These are phyloP conservation scores for Vitis rupestris DNA, from an alignment of 164 flowering plant species.

Conservation along the genomic window DNA sequence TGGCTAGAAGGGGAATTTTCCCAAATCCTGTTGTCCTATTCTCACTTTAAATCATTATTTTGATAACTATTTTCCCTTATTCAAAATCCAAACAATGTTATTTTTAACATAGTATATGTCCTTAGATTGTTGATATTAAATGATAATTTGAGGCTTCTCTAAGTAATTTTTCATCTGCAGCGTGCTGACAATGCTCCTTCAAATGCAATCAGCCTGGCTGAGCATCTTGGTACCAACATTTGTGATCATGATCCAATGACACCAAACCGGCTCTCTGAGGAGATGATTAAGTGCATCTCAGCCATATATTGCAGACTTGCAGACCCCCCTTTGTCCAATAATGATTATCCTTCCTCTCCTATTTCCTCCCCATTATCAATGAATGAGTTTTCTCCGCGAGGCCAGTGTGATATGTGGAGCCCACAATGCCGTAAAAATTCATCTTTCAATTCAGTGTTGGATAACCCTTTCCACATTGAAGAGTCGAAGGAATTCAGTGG, in stretches of 20 bases:
- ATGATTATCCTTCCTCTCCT: constrained; percentile 28
- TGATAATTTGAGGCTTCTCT: neutral
- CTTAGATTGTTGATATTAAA: neutral
- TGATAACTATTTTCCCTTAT: too few relatives aligned
- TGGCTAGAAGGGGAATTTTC: too few relatives aligned
- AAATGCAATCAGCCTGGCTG: constrained; percentile 48
- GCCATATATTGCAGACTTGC: constrained; percentile 76
- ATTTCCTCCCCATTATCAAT: constrained; percentile 31
- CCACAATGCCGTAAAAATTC: constrained; percentile 16
- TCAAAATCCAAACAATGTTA: too few relatives aligned
- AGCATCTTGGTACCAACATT: constrained; percentile 58
- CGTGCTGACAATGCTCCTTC: constrained; percentile 31
- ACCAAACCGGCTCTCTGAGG: constrained; percentile 78
- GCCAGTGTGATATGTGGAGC: constrained; percentile 26
- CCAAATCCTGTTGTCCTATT: too few relatives aligned
- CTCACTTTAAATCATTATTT: too few relatives aligned
- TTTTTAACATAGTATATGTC: neutral
- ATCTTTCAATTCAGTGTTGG: constrained; percentile 23
- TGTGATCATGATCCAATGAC: constrained; percentile 55
- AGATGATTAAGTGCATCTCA: constrained; percentile 77
- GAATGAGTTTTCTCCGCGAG: constrained; percentile 27
- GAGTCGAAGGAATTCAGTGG: constrained; percentile 36
- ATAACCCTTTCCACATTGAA: constrained; percentile 27
- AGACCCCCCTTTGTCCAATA: constrained; percentile 43
- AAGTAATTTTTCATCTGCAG: constrained; percentile 20